These are phyloP conservation scores for Lathyrus tuberosus DNA, from an alignment of 306 rosid species.

Conservation along the genomic window DNA sequence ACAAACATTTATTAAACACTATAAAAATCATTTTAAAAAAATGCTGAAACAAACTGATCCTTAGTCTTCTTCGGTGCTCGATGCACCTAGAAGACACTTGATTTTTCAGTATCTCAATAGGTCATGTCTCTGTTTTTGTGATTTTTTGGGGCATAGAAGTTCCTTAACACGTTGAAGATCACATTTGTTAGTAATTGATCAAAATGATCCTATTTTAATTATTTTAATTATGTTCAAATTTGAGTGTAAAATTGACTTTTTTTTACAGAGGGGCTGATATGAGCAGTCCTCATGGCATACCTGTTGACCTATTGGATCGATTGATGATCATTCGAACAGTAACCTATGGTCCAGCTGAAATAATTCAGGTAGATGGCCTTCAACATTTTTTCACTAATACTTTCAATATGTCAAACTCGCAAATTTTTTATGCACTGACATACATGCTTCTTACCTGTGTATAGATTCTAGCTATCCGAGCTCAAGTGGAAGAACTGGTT, in stretches of 20 bases:
- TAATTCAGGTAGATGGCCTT: slow-evolving; percentile 70
- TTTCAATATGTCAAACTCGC: not conserved
- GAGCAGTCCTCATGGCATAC: slow-evolving; percentile 98
- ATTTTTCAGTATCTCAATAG: not conserved
- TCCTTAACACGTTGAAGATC: too few species aligned
- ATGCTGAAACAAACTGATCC: too few species aligned
- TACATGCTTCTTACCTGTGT: slow-evolving; percentile 31
- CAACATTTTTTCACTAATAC: not conserved
- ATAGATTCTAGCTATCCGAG: slow-evolving; percentile 87
- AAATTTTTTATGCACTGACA: slow-evolving; percentile 30
- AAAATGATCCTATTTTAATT: slow-evolving; percentile 25
- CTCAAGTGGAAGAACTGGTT: slow-evolving; percentile 86
- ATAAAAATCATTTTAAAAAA: too few species aligned
- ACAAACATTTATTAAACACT: too few species aligned
- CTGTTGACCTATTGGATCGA: slow-evolving; percentile 90
- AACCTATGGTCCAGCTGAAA: slow-evolving; percentile 85
- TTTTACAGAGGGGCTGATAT: slow-evolving; percentile 83
- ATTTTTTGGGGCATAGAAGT: not conserved
- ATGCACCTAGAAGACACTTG: slow-evolving; percentile 9
- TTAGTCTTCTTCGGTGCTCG: not conserved
- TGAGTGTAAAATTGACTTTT: slow-evolving; percentile 19
- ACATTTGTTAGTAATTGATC: slow-evolving; percentile 2
- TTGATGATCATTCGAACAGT: slow-evolving; percentile 85
- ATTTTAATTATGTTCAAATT: slow-evolving; percentile 28
- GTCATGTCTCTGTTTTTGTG: slow-evolving; percentile 19